Evolutionary conservation across 2,329 filamentous ascomycete species (phyloP), one percentile per base, ranked within the genome.

Genomic region (Coniochaeta pulveracea): DNA sequence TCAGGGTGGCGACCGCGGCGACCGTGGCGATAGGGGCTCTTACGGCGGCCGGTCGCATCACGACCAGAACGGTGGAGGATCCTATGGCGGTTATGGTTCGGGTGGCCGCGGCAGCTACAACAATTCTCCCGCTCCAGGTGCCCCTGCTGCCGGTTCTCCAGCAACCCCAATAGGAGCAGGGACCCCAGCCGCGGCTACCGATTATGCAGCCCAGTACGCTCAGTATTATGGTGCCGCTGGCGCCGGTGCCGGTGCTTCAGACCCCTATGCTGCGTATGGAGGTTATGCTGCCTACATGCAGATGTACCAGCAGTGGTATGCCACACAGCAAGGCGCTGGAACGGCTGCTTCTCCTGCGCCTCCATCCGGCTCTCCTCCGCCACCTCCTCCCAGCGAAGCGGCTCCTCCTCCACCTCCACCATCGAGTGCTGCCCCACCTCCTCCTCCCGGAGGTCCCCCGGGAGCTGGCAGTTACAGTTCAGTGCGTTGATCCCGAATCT

Each of bases 251-350:
- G n/a, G n/a, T n/a, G n/a, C n/a, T n/a, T 24, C 22, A 17, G 48
- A 95, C 49, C 89, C 88, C 0, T 95, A 95, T 54, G 85, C 85
- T 26, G 77, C 83, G 7, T 95, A 91, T 46, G 89, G 89, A 40
- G 89, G 89, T 35, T 95, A 91, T 56, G 72, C 79, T 45, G 82
- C 80, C 61, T 79, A 79, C 44, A 62, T 71, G 42, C 78, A 82
- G 45, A 79, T 82, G 57, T 85, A 85, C 46, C 76, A 84, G 49
- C 77, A 84, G 47, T 81, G 81, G 45, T 73, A 73, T 43, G 69
- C 69, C 12, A 63, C 63, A 27, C 61, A 62, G 10, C 69, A 72
- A 45, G 28, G 18, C 19, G 63, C 64, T 29, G 62, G 67, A 34
- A 58, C 63, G 42, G 61, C 64, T 35, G 50, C 65, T 40, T 56